Conservation (phyloP, 225 moss, liverwort and hornwort genomes). For the Pleurozium schreberi region DNA sequence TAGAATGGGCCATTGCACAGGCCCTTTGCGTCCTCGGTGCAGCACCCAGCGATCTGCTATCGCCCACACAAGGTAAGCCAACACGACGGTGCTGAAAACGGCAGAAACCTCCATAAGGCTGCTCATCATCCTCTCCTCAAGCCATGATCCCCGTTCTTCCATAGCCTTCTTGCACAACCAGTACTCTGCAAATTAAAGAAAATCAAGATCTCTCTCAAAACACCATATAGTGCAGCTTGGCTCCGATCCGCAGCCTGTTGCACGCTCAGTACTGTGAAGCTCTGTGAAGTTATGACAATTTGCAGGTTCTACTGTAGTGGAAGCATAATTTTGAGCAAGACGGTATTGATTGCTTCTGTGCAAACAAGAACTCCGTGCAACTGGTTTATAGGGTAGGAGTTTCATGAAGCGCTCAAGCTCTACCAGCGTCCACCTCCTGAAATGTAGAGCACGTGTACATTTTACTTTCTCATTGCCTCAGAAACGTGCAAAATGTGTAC, state of each 20-base stretch:
- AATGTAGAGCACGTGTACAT: not conserved
- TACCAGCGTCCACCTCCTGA: too few relatives aligned
- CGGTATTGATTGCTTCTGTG: not conserved
- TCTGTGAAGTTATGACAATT: too few relatives aligned
- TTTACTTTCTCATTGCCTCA: not conserved
- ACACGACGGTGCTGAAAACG: not conserved
- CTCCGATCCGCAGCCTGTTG: not conserved
- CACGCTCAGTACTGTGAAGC: not conserved
- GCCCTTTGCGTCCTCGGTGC: slow-evolving; percentile 7
- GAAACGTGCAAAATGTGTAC: too few relatives aligned
- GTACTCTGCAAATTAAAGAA: too few relatives aligned
- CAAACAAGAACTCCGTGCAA: not conserved
- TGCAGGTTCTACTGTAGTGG: not conserved
- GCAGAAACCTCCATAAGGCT: not conserved
- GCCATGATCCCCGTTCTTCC: not conserved
- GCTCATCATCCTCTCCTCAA: not conserved
- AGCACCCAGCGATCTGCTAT: slow-evolving; percentile 2
- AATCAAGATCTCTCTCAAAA: not conserved
- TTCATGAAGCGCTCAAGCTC: not conserved
- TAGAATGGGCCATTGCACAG: slow-evolving; percentile 25
- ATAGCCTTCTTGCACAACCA: not conserved
- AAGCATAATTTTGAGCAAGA: not conserved
- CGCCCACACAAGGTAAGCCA: slow-evolving; percentile 21
- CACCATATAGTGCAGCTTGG: not conserved
- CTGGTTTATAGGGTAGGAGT: not conserved